Evolutionary conservation across 169 alveolate genomes (phyloP).

Genomic region (Amoebophrya sp.): DNA sequence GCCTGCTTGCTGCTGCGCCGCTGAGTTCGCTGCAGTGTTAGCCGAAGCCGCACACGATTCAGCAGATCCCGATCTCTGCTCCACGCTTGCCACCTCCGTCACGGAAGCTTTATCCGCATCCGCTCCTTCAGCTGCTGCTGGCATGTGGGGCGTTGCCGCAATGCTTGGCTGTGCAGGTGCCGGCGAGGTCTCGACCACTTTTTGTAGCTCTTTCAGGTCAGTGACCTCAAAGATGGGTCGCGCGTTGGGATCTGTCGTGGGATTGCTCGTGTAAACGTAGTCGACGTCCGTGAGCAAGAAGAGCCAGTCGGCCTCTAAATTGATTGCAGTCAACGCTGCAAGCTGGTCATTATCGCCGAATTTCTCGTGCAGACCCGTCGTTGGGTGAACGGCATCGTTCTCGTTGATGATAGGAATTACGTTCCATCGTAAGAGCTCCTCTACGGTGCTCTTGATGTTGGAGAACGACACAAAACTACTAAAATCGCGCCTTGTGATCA

Average conservation of each 20-base stretch:
- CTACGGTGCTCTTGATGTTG: conserved; percentile 47
- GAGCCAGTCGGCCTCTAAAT: conserved; percentile 51
- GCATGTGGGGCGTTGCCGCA: no score
- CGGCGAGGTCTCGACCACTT: background rate
- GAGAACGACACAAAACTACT: conserved; percentile 38
- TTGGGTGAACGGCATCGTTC: conserved; percentile 46
- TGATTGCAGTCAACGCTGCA: conserved; percentile 52
- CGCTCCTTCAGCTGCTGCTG: background rate
- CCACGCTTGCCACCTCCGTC: conserved; percentile 33
- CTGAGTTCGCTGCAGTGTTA: background rate
- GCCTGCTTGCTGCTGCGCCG: background rate
- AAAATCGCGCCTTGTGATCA: conserved; percentile 51
- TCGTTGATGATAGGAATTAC: conserved; percentile 54
- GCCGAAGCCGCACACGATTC: background rate
- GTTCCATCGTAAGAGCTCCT: conserved; percentile 47
- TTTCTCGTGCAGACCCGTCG: conserved; percentile 34
- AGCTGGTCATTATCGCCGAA: conserved; percentile 52
- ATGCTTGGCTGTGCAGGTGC: no score
- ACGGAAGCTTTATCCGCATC: background rate
- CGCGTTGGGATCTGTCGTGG: conserved; percentile 37
- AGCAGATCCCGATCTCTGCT: background rate
- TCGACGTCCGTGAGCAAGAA: conserved; percentile 53
- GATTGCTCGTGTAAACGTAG: conserved; percentile 49
- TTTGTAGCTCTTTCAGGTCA: conserved; percentile 31
- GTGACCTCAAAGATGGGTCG: conserved; percentile 47